Percentiles rank a stretch among this genome's conserved stretches.
phyloP scores from a whole-genome alignment of 805 yeast genomes.

The Cyberlindnera euphorbiae region DNA sequence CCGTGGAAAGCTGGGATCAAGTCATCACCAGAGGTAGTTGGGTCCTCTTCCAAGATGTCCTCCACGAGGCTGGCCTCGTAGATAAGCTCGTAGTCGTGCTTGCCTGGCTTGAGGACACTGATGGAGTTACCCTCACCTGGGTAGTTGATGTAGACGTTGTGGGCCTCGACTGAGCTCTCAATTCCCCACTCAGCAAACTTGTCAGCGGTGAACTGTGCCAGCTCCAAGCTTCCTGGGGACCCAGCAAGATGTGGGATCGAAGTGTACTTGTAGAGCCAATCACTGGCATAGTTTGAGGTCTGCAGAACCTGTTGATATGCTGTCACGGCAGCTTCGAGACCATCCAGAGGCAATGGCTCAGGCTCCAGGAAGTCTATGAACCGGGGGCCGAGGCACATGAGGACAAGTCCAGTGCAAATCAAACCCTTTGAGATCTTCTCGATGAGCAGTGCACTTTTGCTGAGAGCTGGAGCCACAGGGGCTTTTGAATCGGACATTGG shows the following conservation, averaged over 20 bases:
- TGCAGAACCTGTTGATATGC: constrained; percentile 26
- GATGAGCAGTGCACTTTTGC: neutral
- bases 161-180: constrained; percentile 46
- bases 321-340: constrained; percentile 3
- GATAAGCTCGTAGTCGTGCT: constrained; percentile 24
- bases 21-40: constrained; percentile 36
- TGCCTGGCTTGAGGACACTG: constrained; percentile 31
- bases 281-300: constrained; percentile 35
- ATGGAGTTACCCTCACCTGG: constrained; percentile 51
- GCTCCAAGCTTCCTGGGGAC: constrained; percentile 33
- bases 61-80: constrained; percentile 52
- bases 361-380: neutral
- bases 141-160: constrained; percentile 58
- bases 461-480: too few relatives aligned
- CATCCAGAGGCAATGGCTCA: constrained; percentile 3
- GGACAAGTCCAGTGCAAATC: neutral
- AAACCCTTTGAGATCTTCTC: neutral
- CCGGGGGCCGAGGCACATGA: constrained; percentile 1
- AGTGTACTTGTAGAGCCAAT: constrained; percentile 53
- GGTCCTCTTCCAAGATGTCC: constrained; percentile 48
- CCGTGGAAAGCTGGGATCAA: constrained; percentile 71
- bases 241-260: constrained; percentile 57
- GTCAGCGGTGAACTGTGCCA: constrained; percentile 54
- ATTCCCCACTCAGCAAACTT: constrained; percentile 61
- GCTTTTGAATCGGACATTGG: too few relatives aligned